A percentile compares a stretch with the other conserved stretches of the same genome.
Conservation (phyloP, 257 asterid genomes). For the Voacanga thouarsii region DNA sequence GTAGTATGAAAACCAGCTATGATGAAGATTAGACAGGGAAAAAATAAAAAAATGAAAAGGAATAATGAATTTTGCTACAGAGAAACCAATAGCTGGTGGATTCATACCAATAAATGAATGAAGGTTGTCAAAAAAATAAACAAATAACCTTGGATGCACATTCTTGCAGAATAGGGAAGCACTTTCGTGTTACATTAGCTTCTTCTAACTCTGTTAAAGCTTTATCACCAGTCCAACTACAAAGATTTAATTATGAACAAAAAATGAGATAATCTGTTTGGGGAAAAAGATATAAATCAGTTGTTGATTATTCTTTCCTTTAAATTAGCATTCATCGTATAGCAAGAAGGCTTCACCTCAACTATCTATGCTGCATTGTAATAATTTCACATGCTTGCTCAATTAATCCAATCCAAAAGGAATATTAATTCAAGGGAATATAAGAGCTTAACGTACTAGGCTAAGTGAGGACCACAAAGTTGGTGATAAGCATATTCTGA, state of each 20-base stretch:
- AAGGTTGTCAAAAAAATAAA: background rate
- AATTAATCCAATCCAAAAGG: background rate
- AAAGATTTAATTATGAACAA: slow-evolving; percentile 6
- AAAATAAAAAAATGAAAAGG: background rate
- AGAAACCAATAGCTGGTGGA: background rate
- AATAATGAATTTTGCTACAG: background rate
- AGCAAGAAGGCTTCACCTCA: background rate
- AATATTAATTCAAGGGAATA: background rate
- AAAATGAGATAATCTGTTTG: slow-evolving; percentile 3
- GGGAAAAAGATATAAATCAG: background rate
- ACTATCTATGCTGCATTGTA: background rate
- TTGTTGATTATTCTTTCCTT: background rate
- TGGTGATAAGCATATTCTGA: background rate
- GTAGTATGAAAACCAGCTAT: slow-evolving; percentile 14
- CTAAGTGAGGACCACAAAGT: background rate
- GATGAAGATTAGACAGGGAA: background rate
- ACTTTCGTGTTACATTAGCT: slow-evolving; percentile 67
- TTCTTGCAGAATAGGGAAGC: slow-evolving; percentile 66
- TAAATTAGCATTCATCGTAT: background rate
- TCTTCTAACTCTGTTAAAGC: slow-evolving; percentile 84
- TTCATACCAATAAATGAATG: slow-evolving; percentile 4
- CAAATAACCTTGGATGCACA: slow-evolving; percentile 77
- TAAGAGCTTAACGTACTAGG: background rate
- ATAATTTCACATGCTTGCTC: background rate
- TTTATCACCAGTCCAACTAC: slow-evolving; percentile 94